A percentile compares a stretch with the other conserved stretches of the same genome.
Evolutionary conservation across 495 filamentous ascomycete genomes (phyloP).

Genomic region (Evernia prunastri): DNA sequence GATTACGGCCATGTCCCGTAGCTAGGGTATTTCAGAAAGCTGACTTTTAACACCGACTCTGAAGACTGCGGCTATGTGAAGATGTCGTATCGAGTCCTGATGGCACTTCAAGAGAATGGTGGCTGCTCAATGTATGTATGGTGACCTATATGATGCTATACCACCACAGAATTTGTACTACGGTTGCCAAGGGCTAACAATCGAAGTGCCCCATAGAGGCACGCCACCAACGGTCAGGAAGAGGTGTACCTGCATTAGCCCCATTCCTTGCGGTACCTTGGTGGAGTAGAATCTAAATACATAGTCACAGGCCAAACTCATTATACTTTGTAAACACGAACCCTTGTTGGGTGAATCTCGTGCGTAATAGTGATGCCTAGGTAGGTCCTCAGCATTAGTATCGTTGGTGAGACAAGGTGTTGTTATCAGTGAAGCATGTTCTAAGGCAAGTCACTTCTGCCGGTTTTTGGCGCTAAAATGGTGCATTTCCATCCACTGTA

Average conservation of each 20-base stretch:
- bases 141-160: not conserved
- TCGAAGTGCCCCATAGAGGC: not conserved
- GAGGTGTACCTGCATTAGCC: not conserved
- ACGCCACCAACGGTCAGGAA: not conserved
- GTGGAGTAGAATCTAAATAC: too few species aligned
- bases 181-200: too few species aligned
- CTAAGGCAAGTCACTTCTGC: conserved; percentile 2
- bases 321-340: too few species aligned
- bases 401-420: not conserved
- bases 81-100: not conserved
- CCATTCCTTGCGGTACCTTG: not conserved
- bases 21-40: too few species aligned
- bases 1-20: too few species aligned
- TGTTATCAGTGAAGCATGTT: not conserved
- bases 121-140: not conserved
- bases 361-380: too few species aligned
- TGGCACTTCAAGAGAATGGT: not conserved
- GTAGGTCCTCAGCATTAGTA: too few species aligned
- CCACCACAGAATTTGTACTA: not conserved
- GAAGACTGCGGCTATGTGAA: not conserved
- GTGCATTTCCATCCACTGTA: conserved; percentile 10
- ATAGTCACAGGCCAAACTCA: too few species aligned
- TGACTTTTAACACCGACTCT: too few species aligned
- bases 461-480: conserved; percentile 10
- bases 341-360: too few species aligned